Conservation (phyloP, 306 rosid species). For the Prunus fruticosa region DNA sequence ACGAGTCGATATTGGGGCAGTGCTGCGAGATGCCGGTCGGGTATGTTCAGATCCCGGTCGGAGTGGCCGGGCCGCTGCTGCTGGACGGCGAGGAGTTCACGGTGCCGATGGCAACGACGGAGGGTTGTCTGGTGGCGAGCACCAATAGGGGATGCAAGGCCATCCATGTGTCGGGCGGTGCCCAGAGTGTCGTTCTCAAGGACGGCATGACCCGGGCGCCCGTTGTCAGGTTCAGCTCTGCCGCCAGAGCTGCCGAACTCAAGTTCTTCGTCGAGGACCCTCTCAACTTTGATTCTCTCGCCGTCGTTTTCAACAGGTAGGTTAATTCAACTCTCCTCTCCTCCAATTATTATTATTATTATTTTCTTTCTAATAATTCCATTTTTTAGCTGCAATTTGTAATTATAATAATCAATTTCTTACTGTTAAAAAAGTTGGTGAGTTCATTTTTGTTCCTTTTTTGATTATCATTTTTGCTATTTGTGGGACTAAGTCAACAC, state of each 20-base stretch:
- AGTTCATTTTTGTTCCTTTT: neutral
- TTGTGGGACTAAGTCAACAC: neutral
- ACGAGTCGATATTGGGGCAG: constrained; percentile 34
- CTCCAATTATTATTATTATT: neutral
- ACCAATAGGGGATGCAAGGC: constrained; percentile 34
- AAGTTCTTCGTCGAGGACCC: constrained; percentile 34
- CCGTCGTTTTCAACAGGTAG: constrained; percentile 23
- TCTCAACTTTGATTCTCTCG: constrained; percentile 21
- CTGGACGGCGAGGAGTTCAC: constrained; percentile 22
- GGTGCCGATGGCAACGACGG: constrained; percentile 36
- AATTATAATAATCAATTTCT: neutral
- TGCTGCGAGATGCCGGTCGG: constrained; percentile 38
- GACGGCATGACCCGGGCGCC: constrained; percentile 36
- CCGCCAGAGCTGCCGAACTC: constrained; percentile 17
- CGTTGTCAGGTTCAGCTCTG: constrained; percentile 21
- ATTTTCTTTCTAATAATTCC: neutral
- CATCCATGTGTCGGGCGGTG: constrained; percentile 22
- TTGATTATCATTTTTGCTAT: neutral
- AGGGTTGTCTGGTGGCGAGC: constrained; percentile 33
- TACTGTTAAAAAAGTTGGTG: neutral
- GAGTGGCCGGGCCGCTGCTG: constrained; percentile 28
- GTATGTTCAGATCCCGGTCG: constrained; percentile 32
- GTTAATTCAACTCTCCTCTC: neutral
- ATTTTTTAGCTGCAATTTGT: neutral
- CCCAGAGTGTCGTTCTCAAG: constrained; percentile 15